Conservation (phyloP, 495 filamentous ascomycete genomes). For the Daldinia loculata region DNA sequence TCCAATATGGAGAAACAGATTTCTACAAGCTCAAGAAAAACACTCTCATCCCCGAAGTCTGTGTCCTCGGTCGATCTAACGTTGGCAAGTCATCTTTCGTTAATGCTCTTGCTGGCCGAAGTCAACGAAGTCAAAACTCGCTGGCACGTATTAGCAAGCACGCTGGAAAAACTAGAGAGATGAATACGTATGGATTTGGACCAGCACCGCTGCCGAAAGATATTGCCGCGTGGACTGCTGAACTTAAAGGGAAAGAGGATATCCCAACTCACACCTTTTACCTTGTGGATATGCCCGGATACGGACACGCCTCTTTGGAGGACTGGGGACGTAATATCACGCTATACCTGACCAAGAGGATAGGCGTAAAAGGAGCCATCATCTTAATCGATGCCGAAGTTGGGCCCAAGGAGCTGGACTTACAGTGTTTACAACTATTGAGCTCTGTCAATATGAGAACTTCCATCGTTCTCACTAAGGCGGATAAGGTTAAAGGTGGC, state of each 20-base stretch:
- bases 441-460: slow-evolving; percentile 70
- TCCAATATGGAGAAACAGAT: slow-evolving; percentile 74
- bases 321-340: slow-evolving; percentile 89
- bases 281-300: slow-evolving; percentile 93
- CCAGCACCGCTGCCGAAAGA: slow-evolving; percentile 44
- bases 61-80: slow-evolving; percentile 79
- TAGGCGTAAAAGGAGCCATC: slow-evolving; percentile 81
- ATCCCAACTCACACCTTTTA: slow-evolving; percentile 66
- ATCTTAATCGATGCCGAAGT: slow-evolving; percentile 82
- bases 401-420: slow-evolving; percentile 80
- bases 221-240: slow-evolving; percentile 21
- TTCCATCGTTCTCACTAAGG: slow-evolving; percentile 84
- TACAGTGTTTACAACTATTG: slow-evolving; percentile 70
- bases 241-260: slow-evolving; percentile 56
- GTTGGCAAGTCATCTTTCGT: slow-evolving; percentile 90
- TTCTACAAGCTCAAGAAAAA: slow-evolving; percentile 73
- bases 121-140: slow-evolving; percentile 45
- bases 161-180: slow-evolving; percentile 78
- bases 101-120: slow-evolving; percentile 79
- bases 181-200: slow-evolving; percentile 87
- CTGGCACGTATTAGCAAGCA: slow-evolving; percentile 73
- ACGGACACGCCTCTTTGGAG: slow-evolving; percentile 76
- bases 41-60: slow-evolving; percentile 65
- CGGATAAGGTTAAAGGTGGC: slow-evolving; percentile 63
- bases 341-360: slow-evolving; percentile 78